Conservation (phyloP, 2,329 filamentous ascomycete genomes). For the Talaromyces sp. region DNA sequence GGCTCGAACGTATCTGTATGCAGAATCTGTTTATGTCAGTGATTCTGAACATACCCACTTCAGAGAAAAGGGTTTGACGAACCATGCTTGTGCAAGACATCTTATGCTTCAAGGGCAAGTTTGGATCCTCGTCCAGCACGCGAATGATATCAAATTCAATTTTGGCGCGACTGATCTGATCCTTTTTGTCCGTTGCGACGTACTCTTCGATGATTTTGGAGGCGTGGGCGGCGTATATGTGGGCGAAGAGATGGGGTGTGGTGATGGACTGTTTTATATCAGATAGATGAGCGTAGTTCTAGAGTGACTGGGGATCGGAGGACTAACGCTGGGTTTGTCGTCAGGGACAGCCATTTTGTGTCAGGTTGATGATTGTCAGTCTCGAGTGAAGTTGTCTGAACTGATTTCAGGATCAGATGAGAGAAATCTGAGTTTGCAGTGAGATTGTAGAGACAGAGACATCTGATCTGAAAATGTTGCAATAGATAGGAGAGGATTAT, state of each 20-base stretch:
- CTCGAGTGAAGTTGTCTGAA: neutral
- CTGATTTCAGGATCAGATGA: neutral
- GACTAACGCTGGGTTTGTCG: neutral
- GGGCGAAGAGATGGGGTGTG: constrained; percentile 21
- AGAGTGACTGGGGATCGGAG: neutral
- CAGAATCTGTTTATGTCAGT: constrained; percentile 24
- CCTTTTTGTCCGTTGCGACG: constrained; percentile 17
- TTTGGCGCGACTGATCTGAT: constrained; percentile 25
- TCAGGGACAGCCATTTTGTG: constrained; percentile 1
- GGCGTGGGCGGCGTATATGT: constrained; percentile 28
- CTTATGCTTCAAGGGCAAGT: constrained; percentile 25
- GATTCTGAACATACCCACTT: neutral
- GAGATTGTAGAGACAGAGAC: neutral
- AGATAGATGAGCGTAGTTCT: neutral
- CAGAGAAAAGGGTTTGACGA: neutral
- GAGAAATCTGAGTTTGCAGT: neutral
- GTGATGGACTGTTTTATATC: neutral
- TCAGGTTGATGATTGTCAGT: neutral
- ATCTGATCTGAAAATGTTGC: neutral
- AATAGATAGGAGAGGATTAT: neutral
- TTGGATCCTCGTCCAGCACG: constrained; percentile 23
- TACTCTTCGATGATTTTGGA: constrained; percentile 22
- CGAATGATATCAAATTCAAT: constrained; percentile 28
- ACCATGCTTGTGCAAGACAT: constrained; percentile 28
- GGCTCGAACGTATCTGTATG: constrained; percentile 27